These are phyloP conservation scores for Claviceps lovelessii DNA, from an alignment of 2,329 filamentous ascomycete species.

Conservation along the genomic window DNA sequence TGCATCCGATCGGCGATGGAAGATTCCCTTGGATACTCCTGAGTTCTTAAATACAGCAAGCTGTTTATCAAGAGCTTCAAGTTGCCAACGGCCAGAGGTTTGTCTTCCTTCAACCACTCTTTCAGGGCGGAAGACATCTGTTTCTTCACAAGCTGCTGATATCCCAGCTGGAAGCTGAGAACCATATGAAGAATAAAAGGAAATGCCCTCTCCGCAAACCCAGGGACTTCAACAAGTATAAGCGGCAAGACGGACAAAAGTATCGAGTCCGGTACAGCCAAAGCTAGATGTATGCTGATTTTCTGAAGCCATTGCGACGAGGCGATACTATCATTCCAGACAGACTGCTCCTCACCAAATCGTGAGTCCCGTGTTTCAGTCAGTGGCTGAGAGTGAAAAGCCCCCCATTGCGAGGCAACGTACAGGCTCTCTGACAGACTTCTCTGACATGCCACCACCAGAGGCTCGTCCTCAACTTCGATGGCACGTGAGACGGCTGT, in stretches of 20 bases:
- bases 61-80: slow-evolving; percentile 61
- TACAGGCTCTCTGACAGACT: slow-evolving; percentile 38
- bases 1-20: slow-evolving; percentile 64
- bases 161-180: slow-evolving; percentile 52
- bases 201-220: slow-evolving; percentile 60
- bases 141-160: slow-evolving; percentile 43
- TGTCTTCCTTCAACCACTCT: slow-evolving; percentile 40
- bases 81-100: slow-evolving; percentile 39
- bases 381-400: slow-evolving; percentile 40
- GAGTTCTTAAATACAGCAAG: slow-evolving; percentile 77
- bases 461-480: slow-evolving; percentile 29
- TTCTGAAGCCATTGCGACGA: slow-evolving; percentile 44
- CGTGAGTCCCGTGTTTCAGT: slow-evolving; percentile 20
- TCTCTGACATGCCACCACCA: slow-evolving; percentile 36
- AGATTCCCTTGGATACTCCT: slow-evolving; percentile 56
- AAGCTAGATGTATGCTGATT: slow-evolving; percentile 47
- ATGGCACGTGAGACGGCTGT: slow-evolving; percentile 40
- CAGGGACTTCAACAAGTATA: slow-evolving; percentile 49
- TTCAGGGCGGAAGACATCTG: slow-evolving; percentile 52
- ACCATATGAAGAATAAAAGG: slow-evolving; percentile 78
- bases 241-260: slow-evolving; percentile 55
- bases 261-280: slow-evolving; percentile 45
- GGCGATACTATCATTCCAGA: slow-evolving; percentile 26
- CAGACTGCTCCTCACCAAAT: slow-evolving; percentile 9
- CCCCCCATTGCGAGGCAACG: slow-evolving; percentile 41